Base-by-base conservation (phyloP, 768 basidiomycete species). In the Thelephora aurantiotincta region DNA sequence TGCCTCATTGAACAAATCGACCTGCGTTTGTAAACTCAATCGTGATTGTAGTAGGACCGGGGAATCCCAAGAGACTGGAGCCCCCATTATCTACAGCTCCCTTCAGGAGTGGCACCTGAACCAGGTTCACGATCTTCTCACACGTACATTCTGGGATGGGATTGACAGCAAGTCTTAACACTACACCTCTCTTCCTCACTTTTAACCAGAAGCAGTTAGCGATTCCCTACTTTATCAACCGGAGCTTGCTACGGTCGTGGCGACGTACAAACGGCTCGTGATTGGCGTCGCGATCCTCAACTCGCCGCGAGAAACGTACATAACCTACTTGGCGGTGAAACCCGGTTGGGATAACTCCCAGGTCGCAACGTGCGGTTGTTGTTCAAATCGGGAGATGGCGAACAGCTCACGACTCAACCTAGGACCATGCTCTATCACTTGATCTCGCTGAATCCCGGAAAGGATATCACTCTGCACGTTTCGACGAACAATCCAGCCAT, bases 361-460 rank as follows among this genome's bases (percentile, higher is more conserved):
- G 48, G 82, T 90, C 49, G 86, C 83, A 30, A 81, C 80, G 86
- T 84, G 55, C 9, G 62, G 61, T 38, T 37, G 19, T 41, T 16
- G 23, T 13, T 9, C 26, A 35, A 18, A 35, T 50, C 13, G 16
- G 38, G 11, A 23, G n/a, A 43, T 23, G 34, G 43, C 14, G 6
- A 37, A 13, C 18, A 30, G 18, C 33, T 16, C 30, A 30, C 20
- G 47, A 46, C 38, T 13, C 20, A 44, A 18, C 53, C 30, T 49
- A 87, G 86, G 56, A 73, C 72, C 19, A 86, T 89, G 81, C 65
- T 90, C 42, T 84, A 81, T 59, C 80, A 83, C 61, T 70, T 89
- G 35, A 80, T 88, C 44, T 66, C 61, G 44, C 68, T 78, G 52
- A 84, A 86, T 57, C 82, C 83, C 1, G 68, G 74, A 54, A 79